Conservation (phyloP, 2,329 filamentous ascomycete genomes). For the Tolypocladium album region DNA sequence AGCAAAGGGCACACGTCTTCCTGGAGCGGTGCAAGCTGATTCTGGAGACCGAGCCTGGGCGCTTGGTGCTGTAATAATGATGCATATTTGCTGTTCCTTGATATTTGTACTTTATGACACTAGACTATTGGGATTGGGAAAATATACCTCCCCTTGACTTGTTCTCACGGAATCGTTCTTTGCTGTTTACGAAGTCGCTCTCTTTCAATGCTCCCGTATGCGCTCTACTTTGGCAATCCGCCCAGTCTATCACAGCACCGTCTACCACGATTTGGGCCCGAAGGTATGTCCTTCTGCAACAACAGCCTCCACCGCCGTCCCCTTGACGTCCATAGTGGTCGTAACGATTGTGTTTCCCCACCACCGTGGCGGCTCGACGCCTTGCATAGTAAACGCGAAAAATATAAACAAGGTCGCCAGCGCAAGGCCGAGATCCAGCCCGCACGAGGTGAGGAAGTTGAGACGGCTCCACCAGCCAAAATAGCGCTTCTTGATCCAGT, state of each 20-base stretch:
- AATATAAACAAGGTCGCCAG: constrained; percentile 60
- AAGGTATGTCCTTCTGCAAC: constrained; percentile 46
- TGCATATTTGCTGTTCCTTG: constrained; percentile 11
- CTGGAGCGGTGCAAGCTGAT: constrained; percentile 77
- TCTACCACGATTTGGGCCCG: constrained; percentile 45
- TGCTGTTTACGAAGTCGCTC: not conserved
- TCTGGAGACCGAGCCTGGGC: constrained; percentile 69
- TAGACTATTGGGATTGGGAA: constrained; percentile 3
- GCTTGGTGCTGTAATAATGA: constrained; percentile 49
- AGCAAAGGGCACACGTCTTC: constrained; percentile 71
- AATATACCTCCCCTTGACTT: not conserved
- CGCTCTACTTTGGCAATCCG: not conserved
- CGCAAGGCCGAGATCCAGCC: constrained; percentile 57
- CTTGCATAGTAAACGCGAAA: constrained; percentile 54
- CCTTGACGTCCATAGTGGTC: constrained; percentile 50
- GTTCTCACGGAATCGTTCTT: not conserved
- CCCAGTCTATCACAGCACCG: not conserved
- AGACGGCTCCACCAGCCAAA: constrained; percentile 64
- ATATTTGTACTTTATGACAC: constrained; percentile 14
- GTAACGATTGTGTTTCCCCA: constrained; percentile 54
- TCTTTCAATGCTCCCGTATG: not conserved
- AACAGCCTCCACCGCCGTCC: constrained; percentile 45
- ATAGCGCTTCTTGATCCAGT: constrained; percentile 50
- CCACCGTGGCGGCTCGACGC: constrained; percentile 54
- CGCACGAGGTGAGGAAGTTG: constrained; percentile 63